Evolutionary conservation across 768 basidiomycete species (phyloP).

Genomic region (Mycena capillaripes): DNA sequence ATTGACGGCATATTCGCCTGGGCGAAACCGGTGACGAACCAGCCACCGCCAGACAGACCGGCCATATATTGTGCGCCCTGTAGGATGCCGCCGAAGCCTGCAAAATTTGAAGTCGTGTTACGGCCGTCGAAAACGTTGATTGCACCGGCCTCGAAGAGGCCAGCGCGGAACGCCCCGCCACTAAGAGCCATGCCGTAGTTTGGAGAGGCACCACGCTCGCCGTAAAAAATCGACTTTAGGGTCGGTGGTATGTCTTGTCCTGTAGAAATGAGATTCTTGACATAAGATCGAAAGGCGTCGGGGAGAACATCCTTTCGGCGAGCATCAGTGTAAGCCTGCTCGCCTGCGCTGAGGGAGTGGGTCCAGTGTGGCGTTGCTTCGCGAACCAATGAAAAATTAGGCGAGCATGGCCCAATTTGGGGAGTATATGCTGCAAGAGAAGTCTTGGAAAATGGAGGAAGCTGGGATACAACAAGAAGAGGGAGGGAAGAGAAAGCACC

Average conservation of each 20-base stretch:
- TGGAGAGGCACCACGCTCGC: conserved; percentile 42
- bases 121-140: conserved; percentile 61
- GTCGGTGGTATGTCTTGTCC: conserved; percentile 48
- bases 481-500: not conserved
- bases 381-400: conserved; percentile 18
- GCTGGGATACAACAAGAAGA: conserved; percentile 13
- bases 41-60: conserved; percentile 62
- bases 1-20: conserved; percentile 57
- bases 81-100: conserved; percentile 63
- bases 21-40: conserved; percentile 55
- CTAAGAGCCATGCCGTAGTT: conserved; percentile 63
- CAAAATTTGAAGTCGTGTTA: conserved; percentile 55
- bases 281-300: conserved; percentile 54
- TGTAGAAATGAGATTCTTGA: conserved; percentile 51
- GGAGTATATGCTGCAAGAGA: conserved; percentile 27
- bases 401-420: conserved; percentile 9
- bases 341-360: conserved; percentile 47
- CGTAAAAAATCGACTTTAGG: conserved; percentile 47
- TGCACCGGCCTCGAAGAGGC: conserved; percentile 65
- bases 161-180: conserved; percentile 71
- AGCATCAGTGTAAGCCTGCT: conserved; percentile 51
- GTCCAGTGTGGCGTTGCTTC: not conserved
- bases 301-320: conserved; percentile 52
- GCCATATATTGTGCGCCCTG: conserved; percentile 66
- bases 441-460: conserved; percentile 26